Evolutionary conservation across 164 flowering plant genomes (phyloP).

Genomic region (Santalum album): DNA sequence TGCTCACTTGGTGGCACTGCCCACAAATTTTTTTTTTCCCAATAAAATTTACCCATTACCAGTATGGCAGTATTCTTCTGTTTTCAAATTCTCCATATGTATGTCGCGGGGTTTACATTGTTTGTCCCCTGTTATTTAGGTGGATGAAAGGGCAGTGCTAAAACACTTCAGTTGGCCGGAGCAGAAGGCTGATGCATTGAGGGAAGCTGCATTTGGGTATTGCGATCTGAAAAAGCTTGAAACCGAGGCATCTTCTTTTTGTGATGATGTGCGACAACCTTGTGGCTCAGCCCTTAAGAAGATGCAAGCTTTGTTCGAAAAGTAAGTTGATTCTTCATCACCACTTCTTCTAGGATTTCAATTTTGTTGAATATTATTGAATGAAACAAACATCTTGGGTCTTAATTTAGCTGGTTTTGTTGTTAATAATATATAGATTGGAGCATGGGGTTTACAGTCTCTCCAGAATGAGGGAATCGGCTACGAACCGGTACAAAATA

Average conservation of each 20-base stretch:
- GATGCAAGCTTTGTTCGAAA: slow-evolving; percentile 82
- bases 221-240: slow-evolving; percentile 87
- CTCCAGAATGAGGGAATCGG: slow-evolving; percentile 74
- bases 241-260: slow-evolving; percentile 52
- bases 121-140: slow-evolving; percentile 28
- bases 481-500: slow-evolving; percentile 49
- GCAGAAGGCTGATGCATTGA: slow-evolving; percentile 84
- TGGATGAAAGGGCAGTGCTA: slow-evolving; percentile 94
- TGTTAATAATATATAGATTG: too few relatives aligned
- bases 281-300: slow-evolving; percentile 74
- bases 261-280: slow-evolving; percentile 66
- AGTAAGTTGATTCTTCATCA: slow-evolving; percentile 51
- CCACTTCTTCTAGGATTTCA: too few relatives aligned
- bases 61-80: too few relatives aligned
- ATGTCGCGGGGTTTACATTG: too few relatives aligned
- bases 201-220: slow-evolving; percentile 95
- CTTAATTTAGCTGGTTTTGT: too few relatives aligned
- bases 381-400: too few relatives aligned
- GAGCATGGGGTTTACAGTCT: slow-evolving; percentile 83
- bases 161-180: slow-evolving; percentile 99
- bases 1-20: too few relatives aligned
- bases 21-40: too few relatives aligned
- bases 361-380: too few relatives aligned
- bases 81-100: too few relatives aligned
- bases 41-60: too few relatives aligned